These are phyloP conservation scores for Daldinia sp. DNA, from an alignment of 2,329 filamentous ascomycete genomes.

Conservation along the genomic window DNA sequence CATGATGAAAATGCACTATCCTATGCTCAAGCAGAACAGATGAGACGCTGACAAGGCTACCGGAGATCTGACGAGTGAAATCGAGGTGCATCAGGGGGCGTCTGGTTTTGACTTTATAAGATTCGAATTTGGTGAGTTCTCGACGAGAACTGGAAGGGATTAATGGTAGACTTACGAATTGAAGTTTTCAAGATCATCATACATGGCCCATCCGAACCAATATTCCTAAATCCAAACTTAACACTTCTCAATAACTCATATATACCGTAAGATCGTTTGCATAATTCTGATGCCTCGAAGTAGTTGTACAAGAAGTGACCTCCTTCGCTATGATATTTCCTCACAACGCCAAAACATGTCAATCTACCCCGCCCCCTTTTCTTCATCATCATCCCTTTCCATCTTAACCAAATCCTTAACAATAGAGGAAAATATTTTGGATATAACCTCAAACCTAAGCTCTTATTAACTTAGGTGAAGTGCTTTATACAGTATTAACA, in stretches of 20 bases:
- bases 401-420: neutral
- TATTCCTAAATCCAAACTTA: neutral
- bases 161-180: too few species aligned
- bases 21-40: constrained; percentile 5
- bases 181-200: too few species aligned
- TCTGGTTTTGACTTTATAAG: neutral
- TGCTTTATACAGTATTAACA: neutral
- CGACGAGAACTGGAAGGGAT: too few species aligned
- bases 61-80: constrained; percentile 11
- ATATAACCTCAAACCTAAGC: neutral
- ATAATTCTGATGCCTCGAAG: neutral
- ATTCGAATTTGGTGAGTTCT: too few species aligned
- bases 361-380: neutral
- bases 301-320: neutral
- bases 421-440: neutral
- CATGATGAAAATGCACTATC: constrained; percentile 18
- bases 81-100: neutral
- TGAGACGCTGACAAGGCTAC: constrained; percentile 23
- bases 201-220: too few species aligned
- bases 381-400: too few species aligned
- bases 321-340: neutral
- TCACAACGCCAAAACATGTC: neutral
- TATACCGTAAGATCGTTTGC: neutral
- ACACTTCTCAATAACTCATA: neutral
- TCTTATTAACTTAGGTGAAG: neutral